Percentiles rank a stretch among this genome's conserved stretches.
phyloP scores from a whole-genome alignment of 805 yeast genomes.

The Tetrapisispora iriomotensis region DNA sequence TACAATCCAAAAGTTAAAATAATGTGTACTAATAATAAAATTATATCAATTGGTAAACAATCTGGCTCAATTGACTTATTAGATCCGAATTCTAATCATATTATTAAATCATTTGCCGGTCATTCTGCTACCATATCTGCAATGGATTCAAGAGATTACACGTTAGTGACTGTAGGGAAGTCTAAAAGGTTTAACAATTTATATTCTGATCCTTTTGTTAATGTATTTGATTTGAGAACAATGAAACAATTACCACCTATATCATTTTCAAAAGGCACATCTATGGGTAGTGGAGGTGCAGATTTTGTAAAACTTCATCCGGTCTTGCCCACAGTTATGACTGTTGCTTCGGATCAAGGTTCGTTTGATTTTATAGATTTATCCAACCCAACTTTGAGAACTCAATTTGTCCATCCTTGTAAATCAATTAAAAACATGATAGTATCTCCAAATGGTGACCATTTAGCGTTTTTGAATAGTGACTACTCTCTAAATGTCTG shows the following conservation, averaged over 20 bases:
- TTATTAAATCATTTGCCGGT: conserved; percentile 46
- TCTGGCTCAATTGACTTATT: conserved; percentile 56
- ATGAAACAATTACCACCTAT: conserved; percentile 68
- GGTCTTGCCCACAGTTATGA: conserved; percentile 63
- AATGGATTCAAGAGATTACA: conserved; percentile 54
- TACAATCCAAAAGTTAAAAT: conserved; percentile 39
- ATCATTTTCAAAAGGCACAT: conserved; percentile 52
- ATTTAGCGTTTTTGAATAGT: conserved; percentile 57
- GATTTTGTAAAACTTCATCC: conserved; percentile 79
- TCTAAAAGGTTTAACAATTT: conserved; percentile 51
- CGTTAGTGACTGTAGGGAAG: conserved; percentile 73
- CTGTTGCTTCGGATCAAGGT: conserved; percentile 68
- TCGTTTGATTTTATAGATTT: conserved; percentile 80
- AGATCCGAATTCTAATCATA: conserved; percentile 42
- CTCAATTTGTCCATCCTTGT: conserved; percentile 30
- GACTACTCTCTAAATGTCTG: conserved; percentile 38
- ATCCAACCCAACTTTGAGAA: conserved; percentile 52
- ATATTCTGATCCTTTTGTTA: conserved; percentile 69
- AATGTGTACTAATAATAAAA: conserved; percentile 42
- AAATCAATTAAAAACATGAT: conserved; percentile 26
- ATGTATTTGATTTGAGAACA: conserved; percentile 68
- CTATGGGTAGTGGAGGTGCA: conserved; percentile 61
- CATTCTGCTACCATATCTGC: conserved; percentile 56
- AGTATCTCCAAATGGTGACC: conserved; percentile 58
- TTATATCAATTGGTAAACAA: conserved; percentile 47